Percentiles rank a stretch among this genome's conserved stretches.
Conservation (phyloP, 1,139 yeast genomes). For the Sugiyamaella novakii region DNA sequence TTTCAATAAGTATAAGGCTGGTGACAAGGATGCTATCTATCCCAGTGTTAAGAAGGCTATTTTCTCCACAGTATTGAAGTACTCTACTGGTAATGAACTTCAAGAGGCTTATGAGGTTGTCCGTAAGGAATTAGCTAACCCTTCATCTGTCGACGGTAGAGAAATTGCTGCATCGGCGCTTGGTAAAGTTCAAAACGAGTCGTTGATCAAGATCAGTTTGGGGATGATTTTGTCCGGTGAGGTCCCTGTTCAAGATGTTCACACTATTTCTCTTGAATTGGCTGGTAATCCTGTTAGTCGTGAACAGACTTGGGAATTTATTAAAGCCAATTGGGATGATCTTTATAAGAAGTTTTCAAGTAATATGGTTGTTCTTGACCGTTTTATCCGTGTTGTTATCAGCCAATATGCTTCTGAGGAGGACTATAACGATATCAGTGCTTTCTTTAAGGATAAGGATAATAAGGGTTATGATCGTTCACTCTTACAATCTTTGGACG, state of each 20-base stretch:
- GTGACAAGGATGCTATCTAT: slow-evolving; percentile 45
- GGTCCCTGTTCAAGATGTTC: slow-evolving; percentile 73
- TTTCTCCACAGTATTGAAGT: slow-evolving; percentile 53
- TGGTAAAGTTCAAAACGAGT: slow-evolving; percentile 54
- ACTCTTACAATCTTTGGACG: slow-evolving; percentile 40
- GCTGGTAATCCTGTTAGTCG: slow-evolving; percentile 56
- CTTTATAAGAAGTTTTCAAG: slow-evolving; percentile 53
- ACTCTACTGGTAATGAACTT: slow-evolving; percentile 43
- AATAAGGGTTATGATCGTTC: slow-evolving; percentile 46
- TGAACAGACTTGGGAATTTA: slow-evolving; percentile 55
- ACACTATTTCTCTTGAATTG: slow-evolving; percentile 57
- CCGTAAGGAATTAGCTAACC: slow-evolving; percentile 53
- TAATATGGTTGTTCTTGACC: slow-evolving; percentile 64
- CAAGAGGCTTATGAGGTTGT: slow-evolving; percentile 52
- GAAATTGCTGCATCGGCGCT: slow-evolving; percentile 66
- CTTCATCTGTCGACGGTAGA: slow-evolving; percentile 64
- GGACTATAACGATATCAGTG: slow-evolving; percentile 49
- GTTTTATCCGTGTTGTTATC: slow-evolving; percentile 60
- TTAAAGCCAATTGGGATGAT: slow-evolving; percentile 55
- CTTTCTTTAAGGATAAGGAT: slow-evolving; percentile 58
- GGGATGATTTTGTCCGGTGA: slow-evolving; percentile 45
- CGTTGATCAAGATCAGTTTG: slow-evolving; percentile 47
- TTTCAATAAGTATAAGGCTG: slow-evolving; percentile 46
- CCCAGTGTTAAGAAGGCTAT: slow-evolving; percentile 61
- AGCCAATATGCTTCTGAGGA: slow-evolving; percentile 51